Base-by-base conservation (phyloP, 345 rosid species). In the Acer campestre region DNA sequence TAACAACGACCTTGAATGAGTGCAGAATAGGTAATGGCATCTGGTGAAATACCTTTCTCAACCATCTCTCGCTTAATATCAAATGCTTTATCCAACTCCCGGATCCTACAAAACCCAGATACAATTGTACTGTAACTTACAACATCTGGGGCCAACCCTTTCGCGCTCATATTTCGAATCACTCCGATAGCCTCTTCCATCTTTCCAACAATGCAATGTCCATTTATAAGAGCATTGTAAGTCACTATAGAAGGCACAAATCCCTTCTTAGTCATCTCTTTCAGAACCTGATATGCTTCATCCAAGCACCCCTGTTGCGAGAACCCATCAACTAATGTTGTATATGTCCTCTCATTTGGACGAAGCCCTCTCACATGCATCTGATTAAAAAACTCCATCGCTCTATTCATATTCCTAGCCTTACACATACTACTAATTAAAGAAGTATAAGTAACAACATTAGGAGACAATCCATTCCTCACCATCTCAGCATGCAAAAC, bases 281-380 rank as follows among this genome's bases (percentile, higher is more conserved):
- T 79, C 81, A 93, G 48, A 69, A 91, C 74, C 25, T 84, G 64
- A 70, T 81, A 89, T 0, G 98, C 95, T 83, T 90, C 92, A 69
- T 88, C 81, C 89, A 91, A 56, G 75, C 76, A 78, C 25, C 98
- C 97, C 68, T 77, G 77, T 71, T 91, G 97, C 0, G 89, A 87
- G 82, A 94, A 94, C 62, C 98, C 98, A 80, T 93, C 87, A 25
- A 94, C 86, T 82, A 94, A 75, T 1, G 98, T 93, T 0, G 97
- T 94, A 79, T 88, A 94, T 0, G 98, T 94, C 76, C 86, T 89
- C 80, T 87, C 90, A 75, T 94, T 94, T 0, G 97, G 98, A 42
- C 8, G 38, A 77, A 94, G 95, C 51, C 93, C 93, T 87, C 98
- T 86, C 71, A 80, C 88, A 77, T 77, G 90, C 97, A 94, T 94